Evolutionary conservation across 495 filamentous ascomycete genomes (phyloP), one percentile per base, ranked within the genome.

Genomic region (Trichocladium uniseriatum): DNA sequence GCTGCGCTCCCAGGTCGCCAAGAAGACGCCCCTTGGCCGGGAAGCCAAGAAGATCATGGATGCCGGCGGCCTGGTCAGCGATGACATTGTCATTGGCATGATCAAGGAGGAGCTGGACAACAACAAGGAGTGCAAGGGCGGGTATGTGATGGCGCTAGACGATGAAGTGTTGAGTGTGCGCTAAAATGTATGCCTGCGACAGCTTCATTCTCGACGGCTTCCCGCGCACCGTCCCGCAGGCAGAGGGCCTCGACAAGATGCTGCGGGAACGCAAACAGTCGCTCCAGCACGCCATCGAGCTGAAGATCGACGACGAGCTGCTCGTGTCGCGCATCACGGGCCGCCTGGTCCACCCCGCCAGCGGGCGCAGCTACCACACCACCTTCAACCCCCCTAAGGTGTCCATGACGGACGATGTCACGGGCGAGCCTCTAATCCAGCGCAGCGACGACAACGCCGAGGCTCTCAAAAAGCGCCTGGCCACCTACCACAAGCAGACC

Each of bases 1-100:
- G 92, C 81, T 99, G 63, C 87, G 92, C 51, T 92, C 89, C 54
- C 92, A 99, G 69, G 94, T 99, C 67, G 86, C 92, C 52, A 95
- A 94, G 77, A 96, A 96, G 80, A 99, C 94, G 39, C 70, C 85
- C 18, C 80, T 99, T 54, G 92, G 92, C 51, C 81, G 84, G 66
- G 89, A 95, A 74, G 92, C 92, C 50, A 99, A 99, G 84, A 99
- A 99, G 82, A 99, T 99, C 70, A 99, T 99, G 92, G 91, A 99
- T 60, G 82, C 89, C 63, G 92, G 92, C 59, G 92, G 89, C 48
- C 79, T 99, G 48, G 92, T 99, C 62, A 95, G 88, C 69, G 92
- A 99, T 65, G 94, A 97, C 66, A 99, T 99, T 65, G 89, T 99
- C 78, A 81, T 99, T 64, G 86, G 89, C 67, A 99, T 99, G 94